Conservation (phyloP, 2,329 filamentous ascomycete species). For the Diaporthe sp. region DNA sequence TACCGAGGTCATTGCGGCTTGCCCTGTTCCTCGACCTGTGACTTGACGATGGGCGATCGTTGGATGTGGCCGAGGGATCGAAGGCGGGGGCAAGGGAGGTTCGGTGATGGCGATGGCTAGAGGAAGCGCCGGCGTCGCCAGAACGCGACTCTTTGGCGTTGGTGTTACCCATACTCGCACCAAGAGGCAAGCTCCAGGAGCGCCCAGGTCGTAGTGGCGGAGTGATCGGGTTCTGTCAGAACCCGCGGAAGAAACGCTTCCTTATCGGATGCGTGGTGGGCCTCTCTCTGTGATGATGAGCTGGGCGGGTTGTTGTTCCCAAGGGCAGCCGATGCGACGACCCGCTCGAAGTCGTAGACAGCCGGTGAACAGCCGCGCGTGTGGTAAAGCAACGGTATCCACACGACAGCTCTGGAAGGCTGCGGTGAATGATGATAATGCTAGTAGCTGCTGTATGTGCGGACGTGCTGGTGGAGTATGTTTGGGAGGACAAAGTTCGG, state of each 20-base stretch:
- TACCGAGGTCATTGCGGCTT: constrained; percentile 62
- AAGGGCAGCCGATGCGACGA: constrained; percentile 15
- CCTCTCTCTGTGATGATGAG: constrained; percentile 7
- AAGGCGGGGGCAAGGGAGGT: constrained; percentile 40
- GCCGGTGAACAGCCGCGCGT: neutral
- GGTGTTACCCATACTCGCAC: constrained; percentile 51
- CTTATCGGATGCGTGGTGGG: neutral
- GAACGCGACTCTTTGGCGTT: constrained; percentile 53
- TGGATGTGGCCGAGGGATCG: constrained; percentile 44
- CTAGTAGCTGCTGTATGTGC: constrained; percentile 13
- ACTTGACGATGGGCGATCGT: constrained; percentile 41
- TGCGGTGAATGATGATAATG: constrained; percentile 6
- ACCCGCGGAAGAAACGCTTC: neutral
- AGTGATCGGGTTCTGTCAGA: neutral
- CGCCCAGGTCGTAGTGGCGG: constrained; percentile 8
- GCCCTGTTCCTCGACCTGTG: constrained; percentile 49
- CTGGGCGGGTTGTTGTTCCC: neutral
- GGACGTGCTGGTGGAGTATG: constrained; percentile 24
- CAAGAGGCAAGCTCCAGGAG: constrained; percentile 26
- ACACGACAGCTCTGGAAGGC: constrained; percentile 14
- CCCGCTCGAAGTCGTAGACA: neutral
- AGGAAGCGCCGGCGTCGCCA: constrained; percentile 44
- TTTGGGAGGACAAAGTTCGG: constrained; percentile 20
- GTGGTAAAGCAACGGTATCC: neutral
- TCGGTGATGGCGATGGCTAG: constrained; percentile 45